Conservation (phyloP, 306 rosid genomes). For the Fragaria iinumae region DNA sequence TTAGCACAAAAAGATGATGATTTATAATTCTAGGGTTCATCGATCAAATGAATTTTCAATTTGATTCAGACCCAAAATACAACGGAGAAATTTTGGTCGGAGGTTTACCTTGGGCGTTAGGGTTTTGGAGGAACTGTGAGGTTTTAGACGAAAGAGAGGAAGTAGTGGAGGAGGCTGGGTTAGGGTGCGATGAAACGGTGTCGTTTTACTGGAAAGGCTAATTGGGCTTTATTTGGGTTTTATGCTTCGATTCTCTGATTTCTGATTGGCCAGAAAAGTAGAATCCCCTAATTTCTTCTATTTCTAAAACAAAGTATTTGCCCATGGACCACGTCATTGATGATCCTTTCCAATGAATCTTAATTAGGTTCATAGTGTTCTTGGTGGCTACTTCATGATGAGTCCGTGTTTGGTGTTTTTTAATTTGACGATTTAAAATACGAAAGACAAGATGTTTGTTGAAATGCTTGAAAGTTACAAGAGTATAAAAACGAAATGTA, state of each 20-base stretch:
- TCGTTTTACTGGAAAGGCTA: not conserved
- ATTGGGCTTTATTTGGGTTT: not conserved
- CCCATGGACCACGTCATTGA: not conserved
- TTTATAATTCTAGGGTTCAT: not conserved
- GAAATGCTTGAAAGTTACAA: not conserved
- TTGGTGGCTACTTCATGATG: not conserved
- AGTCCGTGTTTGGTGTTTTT: not conserved
- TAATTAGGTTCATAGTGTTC: not conserved
- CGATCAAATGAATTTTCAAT: not conserved
- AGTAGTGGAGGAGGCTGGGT: not conserved
- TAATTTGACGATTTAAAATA: not conserved
- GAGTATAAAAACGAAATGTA: not conserved
- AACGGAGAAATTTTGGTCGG: not conserved
- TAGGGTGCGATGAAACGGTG: not conserved
- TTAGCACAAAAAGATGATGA: not conserved
- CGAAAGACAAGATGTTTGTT: not conserved
- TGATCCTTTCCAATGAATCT: not conserved
- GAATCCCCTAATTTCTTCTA: not conserved
- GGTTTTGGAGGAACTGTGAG: conserved; percentile 4
- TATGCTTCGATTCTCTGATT: not conserved
- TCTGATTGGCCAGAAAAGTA: not conserved
- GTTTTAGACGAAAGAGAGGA: not conserved
- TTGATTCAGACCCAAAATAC: not conserved
- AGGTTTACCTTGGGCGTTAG: conserved; percentile 2
- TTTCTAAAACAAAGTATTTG: not conserved